These are phyloP conservation scores for Phoma sp. DNA, from an alignment of 2,329 filamentous ascomycete genomes.

Conservation along the genomic window DNA sequence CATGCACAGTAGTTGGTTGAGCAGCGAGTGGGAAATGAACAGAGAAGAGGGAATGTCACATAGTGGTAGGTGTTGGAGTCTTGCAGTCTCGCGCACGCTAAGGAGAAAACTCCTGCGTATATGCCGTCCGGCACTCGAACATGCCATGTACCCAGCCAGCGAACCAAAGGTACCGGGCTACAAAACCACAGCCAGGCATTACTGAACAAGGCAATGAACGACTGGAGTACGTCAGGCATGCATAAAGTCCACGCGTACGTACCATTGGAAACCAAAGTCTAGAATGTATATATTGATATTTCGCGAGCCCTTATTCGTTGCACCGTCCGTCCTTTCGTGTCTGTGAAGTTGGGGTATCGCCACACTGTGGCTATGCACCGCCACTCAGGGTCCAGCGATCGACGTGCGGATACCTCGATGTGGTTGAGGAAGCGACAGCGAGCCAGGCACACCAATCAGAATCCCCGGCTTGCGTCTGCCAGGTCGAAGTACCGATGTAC, in stretches of 20 bases:
- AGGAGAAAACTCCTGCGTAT: neutral
- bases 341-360: neutral
- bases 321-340: neutral
- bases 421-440: neutral
- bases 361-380: slow-evolving; percentile 18
- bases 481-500: neutral
- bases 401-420: slow-evolving; percentile 9
- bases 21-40: neutral
- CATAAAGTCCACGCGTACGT: slow-evolving; percentile 5
- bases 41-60: neutral
- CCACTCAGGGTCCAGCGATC: slow-evolving; percentile 26
- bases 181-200: neutral
- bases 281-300: slow-evolving; percentile 7
- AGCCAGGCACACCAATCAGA: slow-evolving; percentile 39
- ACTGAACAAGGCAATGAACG: slow-evolving; percentile 1
- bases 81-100: neutral
- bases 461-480: neutral
- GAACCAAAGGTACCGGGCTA: neutral
- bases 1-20: neutral
- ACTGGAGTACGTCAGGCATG: slow-evolving; percentile 13
- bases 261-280: neutral
- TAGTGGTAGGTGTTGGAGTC: too few relatives aligned
- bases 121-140: neutral
- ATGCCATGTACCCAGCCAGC: neutral
- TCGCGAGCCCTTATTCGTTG: slow-evolving; percentile 9